Percentiles rank a stretch among this genome's conserved stretches.
Evolutionary conservation across 2,329 filamentous ascomycete species (phyloP).

Genomic region (Clarireedia paspali): DNA sequence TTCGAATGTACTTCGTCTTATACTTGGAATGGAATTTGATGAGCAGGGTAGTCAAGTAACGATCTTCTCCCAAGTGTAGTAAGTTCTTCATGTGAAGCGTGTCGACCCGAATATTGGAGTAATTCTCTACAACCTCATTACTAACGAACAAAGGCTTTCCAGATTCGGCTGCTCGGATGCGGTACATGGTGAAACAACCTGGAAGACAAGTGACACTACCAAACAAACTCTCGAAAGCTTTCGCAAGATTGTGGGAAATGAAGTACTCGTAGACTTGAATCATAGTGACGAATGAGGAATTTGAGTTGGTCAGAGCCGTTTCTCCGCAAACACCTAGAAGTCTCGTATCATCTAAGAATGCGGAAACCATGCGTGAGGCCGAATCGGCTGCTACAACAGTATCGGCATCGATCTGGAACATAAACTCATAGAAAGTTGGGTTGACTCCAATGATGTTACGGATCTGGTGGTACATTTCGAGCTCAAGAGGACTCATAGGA

Average conservation of each 20-base stretch:
- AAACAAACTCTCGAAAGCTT: slow-evolving; percentile 96
- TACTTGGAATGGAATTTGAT: slow-evolving; percentile 88
- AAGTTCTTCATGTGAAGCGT: slow-evolving; percentile 99
- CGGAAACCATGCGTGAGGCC: slow-evolving; percentile 82
- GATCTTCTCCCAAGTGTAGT: slow-evolving; percentile 93
- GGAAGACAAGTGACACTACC: slow-evolving; percentile 96
- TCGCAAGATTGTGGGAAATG: slow-evolving; percentile 94
- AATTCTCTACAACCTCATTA: slow-evolving; percentile 79
- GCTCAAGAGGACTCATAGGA: slow-evolving; percentile 89
- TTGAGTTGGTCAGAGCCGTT: slow-evolving; percentile 86
- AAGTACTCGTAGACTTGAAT: slow-evolving; percentile 99
- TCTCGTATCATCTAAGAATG: slow-evolving; percentile 85
- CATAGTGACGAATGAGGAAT: slow-evolving; percentile 92
- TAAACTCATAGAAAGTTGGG: slow-evolving; percentile 95
- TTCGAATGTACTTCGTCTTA: slow-evolving; percentile 96
- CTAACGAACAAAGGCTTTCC: slow-evolving; percentile 96
- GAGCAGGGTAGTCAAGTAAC: slow-evolving; percentile 89
- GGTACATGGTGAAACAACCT: slow-evolving; percentile 99
- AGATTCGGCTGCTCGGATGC: slow-evolving; percentile 86
- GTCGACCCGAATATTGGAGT: slow-evolving; percentile 90
- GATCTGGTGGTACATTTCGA: slow-evolving; percentile 98
- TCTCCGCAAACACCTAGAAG: slow-evolving; percentile 95
- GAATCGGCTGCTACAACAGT: slow-evolving; percentile 88
- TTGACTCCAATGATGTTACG: slow-evolving; percentile 98
- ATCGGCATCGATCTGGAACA: slow-evolving; percentile 95